Percentiles rank a stretch among this genome's conserved stretches.
Conservation (phyloP, 495 filamentous ascomycete genomes). For the Tuber umbilicatum region DNA sequence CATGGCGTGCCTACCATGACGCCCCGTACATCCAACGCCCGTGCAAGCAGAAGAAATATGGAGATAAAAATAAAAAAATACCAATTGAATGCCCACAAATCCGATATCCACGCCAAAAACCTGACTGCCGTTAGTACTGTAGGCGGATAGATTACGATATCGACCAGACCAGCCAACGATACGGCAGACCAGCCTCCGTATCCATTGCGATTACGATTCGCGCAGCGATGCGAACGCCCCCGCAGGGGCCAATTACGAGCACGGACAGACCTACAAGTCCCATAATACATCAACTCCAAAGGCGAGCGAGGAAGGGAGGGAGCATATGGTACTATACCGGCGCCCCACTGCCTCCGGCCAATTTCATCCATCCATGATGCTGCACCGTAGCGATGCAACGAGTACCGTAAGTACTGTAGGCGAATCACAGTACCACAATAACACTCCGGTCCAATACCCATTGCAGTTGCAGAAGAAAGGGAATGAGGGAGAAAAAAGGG, state of each 20-base stretch:
- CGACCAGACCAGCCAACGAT: background rate
- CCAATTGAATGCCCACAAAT: background rate
- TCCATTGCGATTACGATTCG: background rate
- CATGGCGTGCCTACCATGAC: background rate
- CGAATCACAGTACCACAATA: background rate
- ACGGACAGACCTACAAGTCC: background rate
- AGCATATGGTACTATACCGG: background rate
- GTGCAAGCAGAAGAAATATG: background rate
- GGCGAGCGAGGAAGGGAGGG: background rate
- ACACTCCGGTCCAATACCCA: background rate
- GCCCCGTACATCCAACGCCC: background rate
- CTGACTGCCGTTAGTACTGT: background rate
- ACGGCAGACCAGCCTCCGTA: background rate
- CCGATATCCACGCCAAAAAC: background rate
- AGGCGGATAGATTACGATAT: background rate
- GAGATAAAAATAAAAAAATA: background rate
- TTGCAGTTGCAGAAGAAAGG: background rate
- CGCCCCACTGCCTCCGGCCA: background rate
- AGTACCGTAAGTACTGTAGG: background rate
- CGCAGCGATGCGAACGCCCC: background rate
- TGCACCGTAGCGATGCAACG: background rate
- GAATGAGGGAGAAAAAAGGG: too few species aligned
- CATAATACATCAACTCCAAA: background rate
- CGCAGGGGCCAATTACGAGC: background rate
- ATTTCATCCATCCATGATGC: background rate